Base-by-base conservation (phyloP, 1,139 yeast genomes). In the Nakaseomyces sp. region DNA sequence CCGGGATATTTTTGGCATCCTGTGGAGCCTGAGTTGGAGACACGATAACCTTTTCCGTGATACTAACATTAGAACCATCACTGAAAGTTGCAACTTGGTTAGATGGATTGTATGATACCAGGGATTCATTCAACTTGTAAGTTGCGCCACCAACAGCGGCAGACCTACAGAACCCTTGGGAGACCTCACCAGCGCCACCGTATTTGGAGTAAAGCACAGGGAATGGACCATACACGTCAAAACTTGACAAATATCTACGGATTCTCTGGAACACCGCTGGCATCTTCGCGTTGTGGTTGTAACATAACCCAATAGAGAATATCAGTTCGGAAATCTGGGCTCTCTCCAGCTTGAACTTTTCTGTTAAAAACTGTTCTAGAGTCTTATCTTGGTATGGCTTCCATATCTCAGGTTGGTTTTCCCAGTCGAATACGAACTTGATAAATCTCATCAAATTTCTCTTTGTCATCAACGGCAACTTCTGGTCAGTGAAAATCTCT, bases 141-240 rank as follows among this genome's bases (percentile, higher is more conserved):
- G 94, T 86, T 46, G 96, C 85, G 47, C 97, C 98, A 25, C 94
- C 97, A 49, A 91, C 98, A 12, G 99, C 98, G 4, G 98, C 97
- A 47, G 95, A 83, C 53, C 99, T 76, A 65, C 97, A 89, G 63
- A 91, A 91, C 2, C 96, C 99, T 67, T 91, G 99, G 6, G 95
- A 81, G 28, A 91, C 71, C 65, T 91, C 99, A 41, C 97, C 96
- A 0, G 95, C 93, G 2, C 96, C 94, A 46, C 98, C 98, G 64
- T 81, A 91, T 69, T 87, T 89, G 47, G 95, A 85, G 55, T 82
- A 81, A 69, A 91, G 72, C 18, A 86, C 93, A 1, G 98, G 96
- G 72, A 91, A 93, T 52, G 80, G 81, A 9, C 98, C 98, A 63
- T 88, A 91, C 9, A 89, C 86, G 54, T 89, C 95, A 58, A 87